phyloP scores from a whole-genome alignment of 2,329 filamentous ascomycete genomes.

The Pseudomassariella vexata region DNA sequence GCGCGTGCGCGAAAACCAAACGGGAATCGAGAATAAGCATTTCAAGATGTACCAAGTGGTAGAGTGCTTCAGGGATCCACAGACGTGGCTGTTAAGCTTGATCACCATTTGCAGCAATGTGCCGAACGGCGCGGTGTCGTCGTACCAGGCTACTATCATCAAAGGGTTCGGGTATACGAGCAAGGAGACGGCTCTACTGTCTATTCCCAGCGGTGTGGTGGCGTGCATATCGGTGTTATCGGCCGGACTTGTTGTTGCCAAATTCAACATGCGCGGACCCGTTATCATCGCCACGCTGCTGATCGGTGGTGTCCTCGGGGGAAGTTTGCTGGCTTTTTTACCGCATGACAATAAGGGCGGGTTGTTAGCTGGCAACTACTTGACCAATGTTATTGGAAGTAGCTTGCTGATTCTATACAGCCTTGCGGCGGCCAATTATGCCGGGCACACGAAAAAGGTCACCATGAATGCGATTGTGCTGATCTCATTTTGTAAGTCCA shows the following conservation, averaged over 20 bases:
- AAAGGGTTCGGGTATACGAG: conserved; percentile 35
- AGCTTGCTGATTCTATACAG: conserved; percentile 33
- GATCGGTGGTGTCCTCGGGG: conserved; percentile 40
- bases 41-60: conserved; percentile 17
- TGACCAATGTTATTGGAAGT: conserved; percentile 36
- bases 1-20: conserved; percentile 19
- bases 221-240: conserved; percentile 33
- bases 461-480: conserved; percentile 42
- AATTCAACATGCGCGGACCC: conserved; percentile 30
- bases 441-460: conserved; percentile 48
- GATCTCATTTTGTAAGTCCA: conserved; percentile 25
- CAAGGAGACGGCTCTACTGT: conserved; percentile 35
- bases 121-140: conserved; percentile 33
- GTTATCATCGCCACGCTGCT: conserved; percentile 33
- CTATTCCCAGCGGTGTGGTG: conserved; percentile 35
- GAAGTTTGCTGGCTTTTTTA: conserved; percentile 32
- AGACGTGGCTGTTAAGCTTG: conserved; percentile 17
- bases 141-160: conserved; percentile 35
- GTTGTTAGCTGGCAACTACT: conserved; percentile 36
- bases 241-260: conserved; percentile 30
- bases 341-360: conserved; percentile 28
- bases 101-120: conserved; percentile 16
- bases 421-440: conserved; percentile 27
- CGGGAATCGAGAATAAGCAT: conserved; percentile 21
- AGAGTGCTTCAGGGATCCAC: conserved; percentile 18